Conservation (phyloP, 2,329 filamentous ascomycete species). For the Xylariaceae sp. region DNA sequence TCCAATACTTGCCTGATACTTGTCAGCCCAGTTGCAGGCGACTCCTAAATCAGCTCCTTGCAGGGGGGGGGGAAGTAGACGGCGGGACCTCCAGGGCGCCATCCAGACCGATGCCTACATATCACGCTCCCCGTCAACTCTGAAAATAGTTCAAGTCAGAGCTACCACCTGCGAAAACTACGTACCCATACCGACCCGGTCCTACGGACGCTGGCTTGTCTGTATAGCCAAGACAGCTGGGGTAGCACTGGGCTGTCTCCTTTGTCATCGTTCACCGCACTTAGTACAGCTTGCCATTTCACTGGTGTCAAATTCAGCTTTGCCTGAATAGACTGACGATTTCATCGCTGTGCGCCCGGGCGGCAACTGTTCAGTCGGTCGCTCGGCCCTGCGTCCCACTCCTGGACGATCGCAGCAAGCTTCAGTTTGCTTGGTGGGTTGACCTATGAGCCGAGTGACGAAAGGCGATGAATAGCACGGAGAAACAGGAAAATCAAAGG, state of each 20-base stretch:
- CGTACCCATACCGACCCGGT: constrained; percentile 20
- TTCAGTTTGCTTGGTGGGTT: constrained; percentile 12
- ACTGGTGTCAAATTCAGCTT: constrained; percentile 16
- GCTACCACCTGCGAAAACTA: constrained; percentile 1
- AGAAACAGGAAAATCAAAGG: constrained; percentile 7
- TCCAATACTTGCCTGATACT: constrained; percentile 4
- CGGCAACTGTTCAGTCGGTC: constrained; percentile 22
- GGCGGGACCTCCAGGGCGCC: too few species aligned
- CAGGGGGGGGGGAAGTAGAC: too few species aligned
- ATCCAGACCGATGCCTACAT: too few species aligned
- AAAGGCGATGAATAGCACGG: constrained; percentile 1
- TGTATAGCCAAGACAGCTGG: constrained; percentile 21
- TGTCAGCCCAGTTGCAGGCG: too few species aligned
- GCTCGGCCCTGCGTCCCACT: constrained; percentile 27
- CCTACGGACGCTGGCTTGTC: constrained; percentile 22
- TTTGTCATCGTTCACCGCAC: constrained; percentile 15
- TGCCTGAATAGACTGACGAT: constrained; percentile 22
- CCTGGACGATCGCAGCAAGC: constrained; percentile 11
- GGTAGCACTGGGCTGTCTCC: constrained; percentile 20
- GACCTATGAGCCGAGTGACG: constrained; percentile 8
- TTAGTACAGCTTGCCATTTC: constrained; percentile 14
- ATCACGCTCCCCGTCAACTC: constrained; percentile 8
- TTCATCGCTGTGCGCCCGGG: too few species aligned
- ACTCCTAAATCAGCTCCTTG: too few species aligned
- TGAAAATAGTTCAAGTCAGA: too few species aligned